Conservation (phyloP, 1,139 yeast species). For the Blastobotrys indianensis region DNA sequence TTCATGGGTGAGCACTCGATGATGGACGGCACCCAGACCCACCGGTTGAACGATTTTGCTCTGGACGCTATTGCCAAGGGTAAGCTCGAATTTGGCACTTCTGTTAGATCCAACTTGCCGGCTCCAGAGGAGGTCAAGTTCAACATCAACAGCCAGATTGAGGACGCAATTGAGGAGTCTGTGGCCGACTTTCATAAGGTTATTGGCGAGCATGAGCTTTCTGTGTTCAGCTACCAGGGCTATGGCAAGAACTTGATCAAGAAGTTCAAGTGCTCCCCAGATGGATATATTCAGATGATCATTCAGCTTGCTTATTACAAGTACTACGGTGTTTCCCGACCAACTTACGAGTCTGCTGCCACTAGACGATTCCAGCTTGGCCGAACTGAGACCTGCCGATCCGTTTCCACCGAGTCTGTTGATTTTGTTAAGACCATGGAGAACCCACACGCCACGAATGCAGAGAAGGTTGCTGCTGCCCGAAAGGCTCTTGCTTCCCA, state of each 20-base stretch:
- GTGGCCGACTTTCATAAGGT: slow-evolving; percentile 48
- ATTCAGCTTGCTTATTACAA: slow-evolving; percentile 80
- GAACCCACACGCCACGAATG: slow-evolving; percentile 46
- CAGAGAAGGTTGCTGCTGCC: slow-evolving; percentile 62
- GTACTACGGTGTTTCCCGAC: slow-evolving; percentile 72
- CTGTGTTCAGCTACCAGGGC: slow-evolving; percentile 38
- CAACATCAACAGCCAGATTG: slow-evolving; percentile 42
- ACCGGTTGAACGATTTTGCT: slow-evolving; percentile 76
- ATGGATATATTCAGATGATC: slow-evolving; percentile 73
- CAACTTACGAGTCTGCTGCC: slow-evolving; percentile 95
- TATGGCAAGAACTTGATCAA: slow-evolving; percentile 62
- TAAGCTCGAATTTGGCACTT: slow-evolving; percentile 36
- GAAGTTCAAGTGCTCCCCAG: slow-evolving; percentile 71
- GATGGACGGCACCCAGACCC: slow-evolving; percentile 98
- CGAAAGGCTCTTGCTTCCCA: slow-evolving; percentile 73
- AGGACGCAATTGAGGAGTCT: slow-evolving; percentile 51
- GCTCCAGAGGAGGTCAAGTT: slow-evolving; percentile 40
- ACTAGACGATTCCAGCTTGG: slow-evolving; percentile 86
- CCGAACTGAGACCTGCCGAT: slow-evolving; percentile 92
- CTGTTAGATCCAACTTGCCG: slow-evolving; percentile 28
- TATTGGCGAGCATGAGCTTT: slow-evolving; percentile 38
- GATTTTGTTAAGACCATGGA: slow-evolving; percentile 75
- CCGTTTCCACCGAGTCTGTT: slow-evolving; percentile 72
- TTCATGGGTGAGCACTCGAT: slow-evolving; percentile 94
- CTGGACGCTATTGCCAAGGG: slow-evolving; percentile 50